Conservation (phyloP, 805 yeast species). For the Naumovozyma baii region DNA sequence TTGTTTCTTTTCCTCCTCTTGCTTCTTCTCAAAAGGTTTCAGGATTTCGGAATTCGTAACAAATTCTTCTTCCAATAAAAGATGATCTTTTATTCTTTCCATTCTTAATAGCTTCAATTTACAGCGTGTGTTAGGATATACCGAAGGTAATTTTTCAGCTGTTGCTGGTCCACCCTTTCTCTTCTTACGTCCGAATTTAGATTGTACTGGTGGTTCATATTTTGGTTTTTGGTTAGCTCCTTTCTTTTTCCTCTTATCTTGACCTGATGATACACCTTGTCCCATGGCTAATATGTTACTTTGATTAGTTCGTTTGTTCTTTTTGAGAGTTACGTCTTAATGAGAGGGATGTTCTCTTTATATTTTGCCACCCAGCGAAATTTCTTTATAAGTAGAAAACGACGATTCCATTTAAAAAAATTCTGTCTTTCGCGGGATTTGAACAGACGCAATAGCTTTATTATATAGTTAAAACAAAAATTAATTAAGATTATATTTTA, state of each 20-base stretch:
- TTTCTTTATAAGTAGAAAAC: too few species aligned
- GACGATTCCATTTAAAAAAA: too few species aligned
- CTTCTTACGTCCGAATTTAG: constrained; percentile 85
- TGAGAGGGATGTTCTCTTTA: too few species aligned
- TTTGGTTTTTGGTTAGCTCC: constrained; percentile 83
- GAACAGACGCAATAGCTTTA: too few species aligned
- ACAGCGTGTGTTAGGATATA: constrained; percentile 88
- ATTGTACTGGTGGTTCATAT: constrained; percentile 97
- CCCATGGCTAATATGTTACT: constrained; percentile 28
- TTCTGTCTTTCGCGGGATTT: too few species aligned
- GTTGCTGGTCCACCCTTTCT: constrained; percentile 85
- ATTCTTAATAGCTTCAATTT: constrained; percentile 80
- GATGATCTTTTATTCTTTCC: constrained; percentile 94
- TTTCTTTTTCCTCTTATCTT: constrained; percentile 39
- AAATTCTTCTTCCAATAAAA: constrained; percentile 89
- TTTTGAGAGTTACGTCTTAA: too few species aligned
- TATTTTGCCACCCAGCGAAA: too few species aligned
- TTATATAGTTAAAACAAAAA: too few species aligned
- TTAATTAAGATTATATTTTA: too few species aligned
- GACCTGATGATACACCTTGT: constrained; percentile 31
- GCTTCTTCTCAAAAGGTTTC: constrained; percentile 93
- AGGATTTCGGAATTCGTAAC: constrained; percentile 89
- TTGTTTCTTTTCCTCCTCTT: constrained; percentile 90
- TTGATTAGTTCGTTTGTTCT: too few species aligned
- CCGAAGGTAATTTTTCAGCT: constrained; percentile 70